Evolutionary conservation across 495 filamentous ascomycete genomes (phyloP).

Genomic region (Penicillium egyptiacum): DNA sequence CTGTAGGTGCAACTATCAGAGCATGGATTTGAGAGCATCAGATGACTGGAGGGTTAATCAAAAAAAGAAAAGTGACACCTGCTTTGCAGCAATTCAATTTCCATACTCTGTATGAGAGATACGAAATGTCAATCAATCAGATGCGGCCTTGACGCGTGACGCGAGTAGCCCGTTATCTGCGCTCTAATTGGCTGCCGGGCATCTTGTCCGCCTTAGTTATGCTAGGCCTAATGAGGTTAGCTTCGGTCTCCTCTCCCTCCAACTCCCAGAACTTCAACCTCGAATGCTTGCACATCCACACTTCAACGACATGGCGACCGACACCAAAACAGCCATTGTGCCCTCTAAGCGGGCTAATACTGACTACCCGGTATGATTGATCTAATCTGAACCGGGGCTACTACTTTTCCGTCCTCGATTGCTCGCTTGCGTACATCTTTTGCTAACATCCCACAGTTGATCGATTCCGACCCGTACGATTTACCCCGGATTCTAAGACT

Average conservation of each 20-base stretch:
- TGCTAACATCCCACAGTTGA: constrained; percentile 64
- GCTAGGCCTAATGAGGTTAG: constrained; percentile 32
- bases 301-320: constrained; percentile 55
- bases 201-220: constrained; percentile 13
- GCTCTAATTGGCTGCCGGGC: constrained; percentile 12
- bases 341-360: constrained; percentile 73
- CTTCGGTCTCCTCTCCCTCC: constrained; percentile 21
- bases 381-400: neutral
- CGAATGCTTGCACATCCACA: constrained; percentile 27
- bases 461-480: constrained; percentile 94
- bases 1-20: neutral
- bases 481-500: constrained; percentile 18
- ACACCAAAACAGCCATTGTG: constrained; percentile 59
- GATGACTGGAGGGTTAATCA: neutral
- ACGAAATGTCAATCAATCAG: constrained; percentile 3
- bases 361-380: constrained; percentile 71
- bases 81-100: neutral
- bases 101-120: neutral
- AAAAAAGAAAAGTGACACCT: neutral
- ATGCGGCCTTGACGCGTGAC: constrained; percentile 16
- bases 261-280: constrained; percentile 35
- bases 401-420: neutral
- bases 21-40: neutral
- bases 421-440: constrained; percentile 13
- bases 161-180: constrained; percentile 19